Percentiles rank a stretch among this genome's conserved stretches.
Conservation (phyloP, 352 stramenopile species). For the Globisporangium emineosum region DNA sequence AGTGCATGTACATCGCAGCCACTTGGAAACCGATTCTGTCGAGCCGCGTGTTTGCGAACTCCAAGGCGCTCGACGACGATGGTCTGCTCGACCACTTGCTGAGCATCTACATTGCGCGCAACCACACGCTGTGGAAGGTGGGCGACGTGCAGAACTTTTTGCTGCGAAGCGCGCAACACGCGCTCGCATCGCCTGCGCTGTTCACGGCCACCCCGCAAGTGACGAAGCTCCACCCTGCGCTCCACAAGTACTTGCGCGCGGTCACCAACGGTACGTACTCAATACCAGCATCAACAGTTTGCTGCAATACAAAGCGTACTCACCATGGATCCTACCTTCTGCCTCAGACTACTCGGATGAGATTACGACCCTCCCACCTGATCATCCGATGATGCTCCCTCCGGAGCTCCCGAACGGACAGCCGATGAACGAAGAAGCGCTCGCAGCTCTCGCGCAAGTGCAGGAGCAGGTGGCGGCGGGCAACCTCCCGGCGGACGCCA, state of each 20-base stretch:
- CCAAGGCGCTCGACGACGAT: constrained; percentile 52
- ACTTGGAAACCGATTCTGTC: constrained; percentile 71
- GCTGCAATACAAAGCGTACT: background rate
- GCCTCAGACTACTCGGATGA: constrained; percentile 83
- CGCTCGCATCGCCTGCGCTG: constrained; percentile 50
- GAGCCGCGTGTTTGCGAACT: constrained; percentile 78
- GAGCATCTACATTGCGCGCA: constrained; percentile 78
- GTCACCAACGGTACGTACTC: constrained; percentile 44
- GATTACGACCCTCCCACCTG: constrained; percentile 76
- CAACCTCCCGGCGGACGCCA: constrained; percentile 73
- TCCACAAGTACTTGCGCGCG: constrained; percentile 76
- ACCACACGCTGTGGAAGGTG: constrained; percentile 81
- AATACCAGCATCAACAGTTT: background rate
- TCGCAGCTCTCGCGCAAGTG: constrained; percentile 48
- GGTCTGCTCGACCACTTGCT: constrained; percentile 67
- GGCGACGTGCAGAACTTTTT: constrained; percentile 75
- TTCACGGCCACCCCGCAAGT: constrained; percentile 51
- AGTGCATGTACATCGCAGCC: constrained; percentile 22
- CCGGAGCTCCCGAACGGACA: constrained; percentile 58
- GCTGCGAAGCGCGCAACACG: constrained; percentile 58
- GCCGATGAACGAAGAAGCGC: constrained; percentile 51
- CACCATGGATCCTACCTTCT: background rate
- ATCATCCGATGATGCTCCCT: constrained; percentile 84
- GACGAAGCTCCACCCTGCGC: constrained; percentile 43
- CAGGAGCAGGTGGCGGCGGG: constrained; percentile 65